These are phyloP conservation scores for Volvox reticuliferus DNA, from an alignment of 139 green algal species.

Conservation along the genomic window DNA sequence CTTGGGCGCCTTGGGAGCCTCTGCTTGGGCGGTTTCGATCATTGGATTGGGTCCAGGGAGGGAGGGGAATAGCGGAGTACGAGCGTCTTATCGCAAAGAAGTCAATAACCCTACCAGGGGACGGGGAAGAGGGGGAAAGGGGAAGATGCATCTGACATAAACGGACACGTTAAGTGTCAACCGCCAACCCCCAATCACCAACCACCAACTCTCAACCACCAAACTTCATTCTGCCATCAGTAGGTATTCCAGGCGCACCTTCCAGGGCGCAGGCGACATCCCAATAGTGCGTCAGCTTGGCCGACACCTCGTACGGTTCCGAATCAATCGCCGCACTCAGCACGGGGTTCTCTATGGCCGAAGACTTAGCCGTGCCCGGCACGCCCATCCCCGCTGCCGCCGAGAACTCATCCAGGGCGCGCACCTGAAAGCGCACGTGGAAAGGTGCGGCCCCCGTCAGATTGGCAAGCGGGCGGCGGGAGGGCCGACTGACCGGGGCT, in stretches of 20 bases:
- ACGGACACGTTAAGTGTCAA: neutral
- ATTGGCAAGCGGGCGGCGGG: neutral
- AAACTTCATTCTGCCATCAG: neutral
- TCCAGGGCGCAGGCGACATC: neutral
- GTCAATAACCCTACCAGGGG: neutral
- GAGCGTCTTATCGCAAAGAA: neutral
- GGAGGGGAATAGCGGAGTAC: too few species aligned
- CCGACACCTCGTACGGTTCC: neutral
- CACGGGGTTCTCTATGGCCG: neutral
- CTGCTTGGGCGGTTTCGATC: neutral
- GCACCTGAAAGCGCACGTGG: neutral
- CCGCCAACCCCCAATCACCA: neutral
- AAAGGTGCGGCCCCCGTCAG: neutral
- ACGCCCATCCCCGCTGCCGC: too few species aligned
- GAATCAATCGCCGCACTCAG: neutral
- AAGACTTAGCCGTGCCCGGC: too few species aligned
- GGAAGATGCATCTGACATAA: neutral
- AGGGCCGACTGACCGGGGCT: neutral
- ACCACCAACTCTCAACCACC: neutral
- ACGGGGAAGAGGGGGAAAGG: too few species aligned
- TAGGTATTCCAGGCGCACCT: neutral
- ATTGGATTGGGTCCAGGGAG: too few species aligned
- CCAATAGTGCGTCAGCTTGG: neutral
- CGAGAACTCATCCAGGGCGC: neutral
- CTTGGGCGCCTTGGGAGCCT: neutral